phyloP scores from a whole-genome alignment of 164 flowering plant genomes.

The Warburgia ugandensis region DNA sequence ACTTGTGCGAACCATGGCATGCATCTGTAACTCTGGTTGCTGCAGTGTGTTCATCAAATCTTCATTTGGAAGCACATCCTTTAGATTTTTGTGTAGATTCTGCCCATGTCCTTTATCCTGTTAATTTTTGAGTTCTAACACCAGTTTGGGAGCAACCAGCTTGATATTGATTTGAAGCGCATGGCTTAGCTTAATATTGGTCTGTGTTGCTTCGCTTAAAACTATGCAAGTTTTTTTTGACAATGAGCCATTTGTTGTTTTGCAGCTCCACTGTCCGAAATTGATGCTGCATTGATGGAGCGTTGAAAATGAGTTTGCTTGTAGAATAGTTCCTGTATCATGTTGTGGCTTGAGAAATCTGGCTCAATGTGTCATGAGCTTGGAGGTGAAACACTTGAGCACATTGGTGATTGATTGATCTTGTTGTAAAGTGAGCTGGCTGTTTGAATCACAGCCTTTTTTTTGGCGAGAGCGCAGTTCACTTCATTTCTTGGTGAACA shows the following conservation, averaged over 20 bases:
- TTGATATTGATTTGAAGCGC: too few species aligned
- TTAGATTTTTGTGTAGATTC: background rate
- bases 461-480: too few species aligned
- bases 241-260: background rate
- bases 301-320: conserved; percentile 21
- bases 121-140: background rate
- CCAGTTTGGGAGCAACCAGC: background rate
- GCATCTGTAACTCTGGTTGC: background rate
- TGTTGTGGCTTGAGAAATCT: background rate
- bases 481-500: background rate
- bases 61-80: background rate
- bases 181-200: too few species aligned
- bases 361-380: background rate
- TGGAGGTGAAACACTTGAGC: background rate
- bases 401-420: background rate
- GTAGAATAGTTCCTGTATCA: background rate
- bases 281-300: conserved; percentile 77
- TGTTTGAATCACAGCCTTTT: too few species aligned
- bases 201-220: background rate
- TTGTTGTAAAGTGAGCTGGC: conserved; percentile 5
- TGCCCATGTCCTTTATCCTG: background rate
- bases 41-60: too few species aligned
- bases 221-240: background rate
- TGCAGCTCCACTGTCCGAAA: conserved; percentile 85
- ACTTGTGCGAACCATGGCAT: background rate